These are phyloP conservation scores for Fonsecaea nubica DNA, from an alignment of 2,329 filamentous ascomycete species.

Conservation along the genomic window DNA sequence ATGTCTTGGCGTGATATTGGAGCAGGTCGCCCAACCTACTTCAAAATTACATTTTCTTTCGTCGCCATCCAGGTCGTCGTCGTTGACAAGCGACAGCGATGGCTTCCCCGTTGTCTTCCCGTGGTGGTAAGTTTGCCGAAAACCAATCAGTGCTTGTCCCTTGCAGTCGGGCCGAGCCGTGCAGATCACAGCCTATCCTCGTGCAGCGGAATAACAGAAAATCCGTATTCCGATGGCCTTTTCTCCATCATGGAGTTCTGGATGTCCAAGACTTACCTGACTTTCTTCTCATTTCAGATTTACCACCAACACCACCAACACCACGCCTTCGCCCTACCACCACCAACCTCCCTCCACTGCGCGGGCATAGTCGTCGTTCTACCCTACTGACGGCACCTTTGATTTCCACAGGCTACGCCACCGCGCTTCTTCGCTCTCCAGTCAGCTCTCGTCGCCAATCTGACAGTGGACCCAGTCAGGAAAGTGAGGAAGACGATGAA, in stretches of 20 bases:
- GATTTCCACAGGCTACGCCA: neutral
- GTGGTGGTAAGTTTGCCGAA: conserved; percentile 14
- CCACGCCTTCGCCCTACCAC: neutral
- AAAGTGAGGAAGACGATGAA: conserved; percentile 6
- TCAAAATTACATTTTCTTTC: conserved; percentile 3
- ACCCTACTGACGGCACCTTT: neutral
- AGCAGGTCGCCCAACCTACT: neutral
- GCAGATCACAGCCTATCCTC: neutral
- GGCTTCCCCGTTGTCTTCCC: conserved; percentile 1
- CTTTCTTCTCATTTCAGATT: conserved; percentile 13
- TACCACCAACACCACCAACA: conserved; percentile 5
- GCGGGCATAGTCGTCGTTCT: neutral
- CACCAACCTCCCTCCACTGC: neutral
- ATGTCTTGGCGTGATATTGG: conserved; percentile 1
- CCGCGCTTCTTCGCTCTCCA: neutral
- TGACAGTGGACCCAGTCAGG: neutral
- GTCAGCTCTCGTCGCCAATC: neutral
- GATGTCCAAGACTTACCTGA: conserved; percentile 2
- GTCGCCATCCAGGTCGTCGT: neutral
- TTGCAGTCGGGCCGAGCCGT: neutral
- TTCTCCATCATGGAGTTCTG: neutral
- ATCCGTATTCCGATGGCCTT: conserved; percentile 4
- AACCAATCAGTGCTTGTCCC: neutral
- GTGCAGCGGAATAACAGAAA: conserved; percentile 8
- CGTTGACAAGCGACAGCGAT: conserved; percentile 9